Percentiles rank a stretch among this genome's conserved stretches.
These are phyloP conservation scores for Primulina eburnea DNA, from an alignment of 257 asterid genomes.

Conservation along the genomic window DNA sequence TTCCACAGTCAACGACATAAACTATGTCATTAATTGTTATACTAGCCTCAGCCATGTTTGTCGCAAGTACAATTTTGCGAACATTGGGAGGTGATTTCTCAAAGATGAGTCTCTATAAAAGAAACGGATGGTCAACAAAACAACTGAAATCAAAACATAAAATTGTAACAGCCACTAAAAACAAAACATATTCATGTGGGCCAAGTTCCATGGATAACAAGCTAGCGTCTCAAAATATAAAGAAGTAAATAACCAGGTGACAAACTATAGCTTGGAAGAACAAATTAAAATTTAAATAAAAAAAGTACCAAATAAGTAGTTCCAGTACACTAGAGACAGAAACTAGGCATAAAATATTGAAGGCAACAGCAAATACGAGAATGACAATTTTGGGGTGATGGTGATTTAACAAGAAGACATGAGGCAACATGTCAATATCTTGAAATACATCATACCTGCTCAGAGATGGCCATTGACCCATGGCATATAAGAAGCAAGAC, in stretches of 20 bases:
- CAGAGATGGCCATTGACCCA: conserved; percentile 96
- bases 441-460: conserved; percentile 57
- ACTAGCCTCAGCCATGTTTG: conserved; percentile 99
- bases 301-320: neutral
- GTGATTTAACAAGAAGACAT: neutral
- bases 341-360: neutral
- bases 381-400: conserved; percentile 8
- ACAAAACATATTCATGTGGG: conserved; percentile 1
- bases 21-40: conserved; percentile 93
- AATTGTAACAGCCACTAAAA: conserved; percentile 18
- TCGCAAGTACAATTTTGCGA: conserved; percentile 92
- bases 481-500: conserved; percentile 89
- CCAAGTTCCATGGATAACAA: conserved; percentile 10
- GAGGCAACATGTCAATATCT: conserved; percentile 7
- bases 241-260: conserved; percentile 12
- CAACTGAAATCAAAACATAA: neutral
- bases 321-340: conserved; percentile 10
- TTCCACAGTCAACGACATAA: conserved; percentile 96
- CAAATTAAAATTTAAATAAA: neutral
- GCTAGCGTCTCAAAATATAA: conserved; percentile 16
- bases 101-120: conserved; percentile 83
- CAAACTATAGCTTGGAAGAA: conserved; percentile 3
- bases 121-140: conserved; percentile 22
- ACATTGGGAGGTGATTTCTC: conserved; percentile 88
- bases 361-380: conserved; percentile 9